Conservation (phyloP, 352 stramenopile genomes). For the Globisporangium orthogonon region DNA sequence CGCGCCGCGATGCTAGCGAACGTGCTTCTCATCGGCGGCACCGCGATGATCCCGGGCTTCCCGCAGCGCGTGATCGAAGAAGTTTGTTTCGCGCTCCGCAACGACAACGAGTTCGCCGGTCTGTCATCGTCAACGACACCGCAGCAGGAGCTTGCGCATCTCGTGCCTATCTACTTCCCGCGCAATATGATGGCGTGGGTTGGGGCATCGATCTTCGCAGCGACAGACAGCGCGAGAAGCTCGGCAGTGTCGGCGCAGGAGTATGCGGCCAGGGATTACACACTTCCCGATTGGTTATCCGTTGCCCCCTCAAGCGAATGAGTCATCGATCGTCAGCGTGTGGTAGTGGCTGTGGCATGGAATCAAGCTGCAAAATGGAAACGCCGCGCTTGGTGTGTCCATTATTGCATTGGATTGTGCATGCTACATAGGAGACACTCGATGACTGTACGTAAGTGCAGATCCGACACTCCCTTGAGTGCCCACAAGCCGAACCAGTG, state of each 20-base stretch:
- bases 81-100: conserved; percentile 24
- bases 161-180: conserved; percentile 56
- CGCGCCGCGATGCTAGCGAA: conserved; percentile 61
- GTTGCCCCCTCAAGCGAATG: conserved; percentile 32
- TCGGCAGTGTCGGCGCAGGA: conserved; percentile 46
- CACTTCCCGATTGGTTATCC: conserved; percentile 56
- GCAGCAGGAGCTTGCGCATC: conserved; percentile 15
- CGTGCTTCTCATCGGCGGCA: conserved; percentile 67
- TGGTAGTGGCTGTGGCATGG: not conserved
- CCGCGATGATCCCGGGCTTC: conserved; percentile 74
- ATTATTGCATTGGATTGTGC: not conserved
- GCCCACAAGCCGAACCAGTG: conserved; percentile 38
- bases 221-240: conserved; percentile 38
- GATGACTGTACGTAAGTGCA: not conserved
- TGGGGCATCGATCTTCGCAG: conserved; percentile 68
- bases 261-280: conserved; percentile 27
- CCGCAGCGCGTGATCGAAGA: conserved; percentile 41
- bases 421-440: not conserved
- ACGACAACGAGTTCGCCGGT: conserved; percentile 29
- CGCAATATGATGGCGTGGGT: conserved; percentile 73
- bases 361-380: not conserved
- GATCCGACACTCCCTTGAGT: not conserved
- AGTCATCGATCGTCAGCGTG: not conserved
- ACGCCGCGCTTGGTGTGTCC: not conserved
- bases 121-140: conserved; percentile 19